Evolutionary conservation across 2,329 filamentous ascomycete genomes (phyloP), one percentile per base, ranked within the genome.

Genomic region (Microsporum canis): DNA sequence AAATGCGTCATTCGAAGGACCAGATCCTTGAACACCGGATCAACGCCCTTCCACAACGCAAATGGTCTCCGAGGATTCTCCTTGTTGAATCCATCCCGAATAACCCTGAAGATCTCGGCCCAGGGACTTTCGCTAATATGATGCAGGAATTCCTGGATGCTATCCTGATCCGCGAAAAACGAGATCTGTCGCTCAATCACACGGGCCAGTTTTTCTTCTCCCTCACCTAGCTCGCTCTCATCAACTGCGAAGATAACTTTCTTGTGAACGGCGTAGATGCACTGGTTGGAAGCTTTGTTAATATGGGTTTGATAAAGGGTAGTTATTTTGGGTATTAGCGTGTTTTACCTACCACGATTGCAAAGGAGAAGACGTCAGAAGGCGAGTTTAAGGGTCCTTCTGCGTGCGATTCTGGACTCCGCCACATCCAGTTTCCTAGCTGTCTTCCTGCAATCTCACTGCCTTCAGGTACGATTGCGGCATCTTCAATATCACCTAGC

Each of bases 171-270:
- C 49, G 72, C 73, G 66, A 80, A 80, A 64, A 76, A 77, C 1
- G 77, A 80, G 7, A 79, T 72, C 62, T 79, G 78, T n/a, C 75
- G 73, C 63, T 76, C 72, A 31, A 79, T 65, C 45, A 78, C 74
- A 60, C 71, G 68, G 58, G 70, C 70, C 56, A 74, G 69, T 23
- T 70, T 68, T 59, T 74, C 73, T 43, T 68, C 65, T 66, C 69
- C 65, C 66, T 71, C 60, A 63, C 66, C 38, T 66, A 71, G 62
- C 65, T 70, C 68, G 57, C 69, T 65, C 23, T 71, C 65, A 61
- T 69, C 71, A 61, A 73, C 69, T 60, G 70, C 70, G 63, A 77
- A 75, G 61, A 77, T 71, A 51, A 77, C 71, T 45, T 67, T 68
- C 65, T 73, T 72, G 2, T 73, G 69, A 57, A 77, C 67, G 29